These are phyloP conservation scores for Fusarium avenaceum DNA, from an alignment of 2,329 filamentous ascomycete genomes.

Conservation along the genomic window DNA sequence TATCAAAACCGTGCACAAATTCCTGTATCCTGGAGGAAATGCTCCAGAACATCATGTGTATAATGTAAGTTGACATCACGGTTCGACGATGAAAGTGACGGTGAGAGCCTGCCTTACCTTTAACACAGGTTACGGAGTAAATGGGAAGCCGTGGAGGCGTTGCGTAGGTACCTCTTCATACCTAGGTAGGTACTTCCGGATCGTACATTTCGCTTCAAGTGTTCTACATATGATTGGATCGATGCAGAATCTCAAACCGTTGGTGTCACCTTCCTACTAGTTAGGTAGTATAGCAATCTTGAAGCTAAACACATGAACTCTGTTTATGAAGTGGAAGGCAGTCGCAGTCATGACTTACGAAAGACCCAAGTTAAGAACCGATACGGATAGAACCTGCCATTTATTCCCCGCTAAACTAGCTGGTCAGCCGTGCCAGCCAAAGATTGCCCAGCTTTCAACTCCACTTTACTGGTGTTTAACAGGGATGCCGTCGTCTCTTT, in stretches of 20 bases:
- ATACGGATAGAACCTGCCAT: neutral
- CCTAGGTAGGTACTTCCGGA: neutral
- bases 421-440: neutral
- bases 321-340: neutral
- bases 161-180: neutral
- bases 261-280: constrained; percentile 4
- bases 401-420: neutral
- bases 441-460: constrained; percentile 1
- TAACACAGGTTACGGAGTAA: neutral
- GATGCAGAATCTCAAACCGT: constrained; percentile 15
- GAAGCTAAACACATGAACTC: neutral
- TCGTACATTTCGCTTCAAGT: neutral
- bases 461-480: constrained; percentile 17
- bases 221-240: neutral
- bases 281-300: neutral
- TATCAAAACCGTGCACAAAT: neutral
- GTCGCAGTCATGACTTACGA: neutral
- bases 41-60: neutral
- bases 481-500: constrained; percentile 28
- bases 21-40: constrained; percentile 2
- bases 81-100: neutral
- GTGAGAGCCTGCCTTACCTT: neutral
- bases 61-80: constrained; percentile 5
- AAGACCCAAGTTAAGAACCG: no score
- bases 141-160: neutral